phyloP scores from a whole-genome alignment of 140 eudicot species.

The Oenanthe javanica region DNA sequence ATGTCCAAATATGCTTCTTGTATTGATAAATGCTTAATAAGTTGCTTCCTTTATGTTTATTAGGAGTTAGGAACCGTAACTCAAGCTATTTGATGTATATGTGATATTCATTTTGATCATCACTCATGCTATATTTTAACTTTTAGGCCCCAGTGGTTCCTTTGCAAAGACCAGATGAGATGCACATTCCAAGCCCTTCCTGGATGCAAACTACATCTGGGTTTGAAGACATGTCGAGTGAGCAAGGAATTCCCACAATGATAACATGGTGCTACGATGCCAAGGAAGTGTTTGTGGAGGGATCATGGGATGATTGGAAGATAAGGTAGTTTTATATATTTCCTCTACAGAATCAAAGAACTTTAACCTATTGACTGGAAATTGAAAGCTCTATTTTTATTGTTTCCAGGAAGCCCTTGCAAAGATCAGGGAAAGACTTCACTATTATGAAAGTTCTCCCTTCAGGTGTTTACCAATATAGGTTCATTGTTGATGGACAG shows the following conservation, averaged over 20 bases:
- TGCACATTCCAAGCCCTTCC: constrained; percentile 64
- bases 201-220: constrained; percentile 78
- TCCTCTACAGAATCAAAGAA: background rate
- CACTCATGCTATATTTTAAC: background rate
- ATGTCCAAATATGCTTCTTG: too few relatives aligned
- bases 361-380: background rate
- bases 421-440: constrained; percentile 92
- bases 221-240: constrained; percentile 50
- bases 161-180: constrained; percentile 88
- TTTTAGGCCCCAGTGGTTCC: constrained; percentile 87
- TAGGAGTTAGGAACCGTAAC: background rate
- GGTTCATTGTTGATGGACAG: constrained; percentile 89
- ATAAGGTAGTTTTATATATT: constrained; percentile 39
- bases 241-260: constrained; percentile 90
- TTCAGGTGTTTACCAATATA: constrained; percentile 87
- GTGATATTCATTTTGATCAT: background rate
- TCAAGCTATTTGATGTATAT: background rate
- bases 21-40: background rate
- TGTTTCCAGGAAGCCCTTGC: constrained; percentile 64
- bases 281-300: constrained; percentile 87
- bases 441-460: constrained; percentile 91
- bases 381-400: background rate
- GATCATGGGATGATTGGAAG: constrained; percentile 98
- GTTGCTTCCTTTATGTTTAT: background rate
- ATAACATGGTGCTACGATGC: constrained; percentile 90